Percentiles rank a stretch among this genome's conserved stretches.
Evolutionary conservation across 306 rosid species (phyloP).

Genomic region (Malus orientalis): DNA sequence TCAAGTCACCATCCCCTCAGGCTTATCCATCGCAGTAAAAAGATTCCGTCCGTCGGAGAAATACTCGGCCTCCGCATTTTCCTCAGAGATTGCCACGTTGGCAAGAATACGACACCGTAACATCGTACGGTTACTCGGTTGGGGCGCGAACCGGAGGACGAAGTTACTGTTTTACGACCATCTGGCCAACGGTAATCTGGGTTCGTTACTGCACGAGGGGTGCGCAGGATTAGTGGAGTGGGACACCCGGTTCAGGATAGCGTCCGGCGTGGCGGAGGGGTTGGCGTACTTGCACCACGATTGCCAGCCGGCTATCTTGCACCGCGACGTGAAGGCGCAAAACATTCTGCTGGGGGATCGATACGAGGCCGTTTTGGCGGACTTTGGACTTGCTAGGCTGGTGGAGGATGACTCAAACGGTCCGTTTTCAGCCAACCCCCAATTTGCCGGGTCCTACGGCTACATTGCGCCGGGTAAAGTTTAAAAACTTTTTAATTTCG

Average conservation of each 20-base stretch:
- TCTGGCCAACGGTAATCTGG: conserved; percentile 62
- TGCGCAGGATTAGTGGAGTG: conserved; percentile 66
- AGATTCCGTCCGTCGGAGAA: conserved; percentile 48
- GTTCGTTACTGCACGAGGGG: conserved; percentile 54
- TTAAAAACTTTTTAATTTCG: neutral
- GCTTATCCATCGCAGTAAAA: conserved; percentile 59
- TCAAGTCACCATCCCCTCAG: conserved; percentile 35
- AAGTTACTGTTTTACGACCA: conserved; percentile 67
- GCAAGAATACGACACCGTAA: conserved; percentile 87
- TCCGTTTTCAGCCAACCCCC: conserved; percentile 59
- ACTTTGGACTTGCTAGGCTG: conserved; percentile 79
- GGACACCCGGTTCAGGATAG: conserved; percentile 87
- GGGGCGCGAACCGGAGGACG: conserved; percentile 71
- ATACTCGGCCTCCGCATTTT: conserved; percentile 62
- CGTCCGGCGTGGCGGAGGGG: conserved; percentile 78
- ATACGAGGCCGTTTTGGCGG: conserved; percentile 80
- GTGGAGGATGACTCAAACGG: conserved; percentile 50
- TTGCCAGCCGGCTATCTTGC: conserved; percentile 85
- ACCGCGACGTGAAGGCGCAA: conserved; percentile 83
- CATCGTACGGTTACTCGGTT: conserved; percentile 73
- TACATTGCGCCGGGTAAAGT: conserved; percentile 86
- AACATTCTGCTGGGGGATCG: conserved; percentile 69
- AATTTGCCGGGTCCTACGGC: conserved; percentile 91
- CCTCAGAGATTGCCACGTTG: conserved; percentile 78
- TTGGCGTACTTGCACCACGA: conserved; percentile 84